Conservation (phyloP, 176 grass and related monocot genomes). For the Urochloa ruziziensis region DNA sequence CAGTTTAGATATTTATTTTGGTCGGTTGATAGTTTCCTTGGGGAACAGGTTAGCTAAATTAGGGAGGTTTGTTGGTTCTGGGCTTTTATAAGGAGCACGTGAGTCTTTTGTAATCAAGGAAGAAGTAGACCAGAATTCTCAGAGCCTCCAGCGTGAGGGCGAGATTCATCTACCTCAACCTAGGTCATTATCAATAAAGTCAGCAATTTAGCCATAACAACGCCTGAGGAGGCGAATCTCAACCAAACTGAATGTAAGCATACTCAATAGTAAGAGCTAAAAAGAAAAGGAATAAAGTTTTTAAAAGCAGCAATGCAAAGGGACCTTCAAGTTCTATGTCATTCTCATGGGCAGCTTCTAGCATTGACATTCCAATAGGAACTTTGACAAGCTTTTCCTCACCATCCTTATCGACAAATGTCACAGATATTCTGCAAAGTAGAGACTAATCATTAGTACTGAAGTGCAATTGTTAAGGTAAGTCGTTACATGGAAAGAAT, state of each 20-base stretch:
- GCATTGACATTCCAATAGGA: slow-evolving; percentile 95
- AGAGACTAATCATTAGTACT: background rate
- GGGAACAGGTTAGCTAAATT: too few species aligned
- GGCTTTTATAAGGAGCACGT: too few species aligned
- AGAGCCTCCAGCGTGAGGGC: too few species aligned
- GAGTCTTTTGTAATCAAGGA: too few species aligned
- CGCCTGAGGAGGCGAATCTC: background rate
- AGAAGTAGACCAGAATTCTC: background rate
- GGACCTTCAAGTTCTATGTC: slow-evolving; percentile 93
- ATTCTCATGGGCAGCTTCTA: slow-evolving; percentile 96
- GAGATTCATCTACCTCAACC: too few species aligned
- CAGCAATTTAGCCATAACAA: background rate
- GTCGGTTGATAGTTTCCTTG: too few species aligned
- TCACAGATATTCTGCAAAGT: slow-evolving; percentile 80
- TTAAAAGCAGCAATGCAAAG: background rate
- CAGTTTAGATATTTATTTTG: too few species aligned
- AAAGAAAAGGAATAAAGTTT: background rate
- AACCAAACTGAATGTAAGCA: background rate
- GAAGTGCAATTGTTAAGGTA: background rate
- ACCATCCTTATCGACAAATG: slow-evolving; percentile 81
- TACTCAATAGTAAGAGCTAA: background rate
- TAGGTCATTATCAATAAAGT: too few species aligned
- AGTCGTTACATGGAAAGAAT: background rate
- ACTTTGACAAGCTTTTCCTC: slow-evolving; percentile 76
- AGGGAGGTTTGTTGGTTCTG: too few species aligned